Evolutionary conservation across 2,329 filamentous ascomycete species (phyloP).

Genomic region (Diplocarpon rosae): DNA sequence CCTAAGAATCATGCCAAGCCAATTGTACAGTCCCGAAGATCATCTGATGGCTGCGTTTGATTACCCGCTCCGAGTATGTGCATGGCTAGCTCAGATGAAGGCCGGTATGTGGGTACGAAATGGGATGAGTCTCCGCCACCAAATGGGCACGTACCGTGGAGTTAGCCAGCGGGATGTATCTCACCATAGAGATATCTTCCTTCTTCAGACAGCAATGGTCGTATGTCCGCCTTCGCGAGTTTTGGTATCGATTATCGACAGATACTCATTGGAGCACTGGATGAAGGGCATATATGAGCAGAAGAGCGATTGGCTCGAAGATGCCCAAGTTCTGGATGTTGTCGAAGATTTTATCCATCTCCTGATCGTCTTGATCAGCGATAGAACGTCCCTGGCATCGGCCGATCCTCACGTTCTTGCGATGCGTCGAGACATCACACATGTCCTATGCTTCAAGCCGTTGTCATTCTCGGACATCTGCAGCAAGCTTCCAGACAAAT

Average conservation of each 20-base stretch:
- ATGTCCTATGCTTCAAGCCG: slow-evolving; percentile 92
- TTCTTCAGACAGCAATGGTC: slow-evolving; percentile 83
- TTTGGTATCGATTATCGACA: slow-evolving; percentile 79
- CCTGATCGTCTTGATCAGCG: slow-evolving; percentile 80
- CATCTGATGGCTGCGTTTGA: slow-evolving; percentile 83
- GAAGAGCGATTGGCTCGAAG: slow-evolving; percentile 67
- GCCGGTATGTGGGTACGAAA: slow-evolving; percentile 98
- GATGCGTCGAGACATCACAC: slow-evolving; percentile 81
- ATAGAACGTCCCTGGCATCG: slow-evolving; percentile 69
- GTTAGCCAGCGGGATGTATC: slow-evolving; percentile 84
- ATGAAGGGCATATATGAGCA: slow-evolving; percentile 70
- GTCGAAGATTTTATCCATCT: slow-evolving; percentile 94
- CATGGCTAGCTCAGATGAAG: slow-evolving; percentile 97
- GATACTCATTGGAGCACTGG: slow-evolving; percentile 83
- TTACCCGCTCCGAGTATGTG: slow-evolving; percentile 83
- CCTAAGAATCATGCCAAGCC: slow-evolving; percentile 40
- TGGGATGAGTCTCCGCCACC: slow-evolving; percentile 87
- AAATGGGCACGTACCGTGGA: slow-evolving; percentile 86
- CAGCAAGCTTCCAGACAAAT: slow-evolving; percentile 74
- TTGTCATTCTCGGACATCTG: slow-evolving; percentile 89
- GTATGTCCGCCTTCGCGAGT: slow-evolving; percentile 75
- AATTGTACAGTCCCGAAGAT: slow-evolving; percentile 57
- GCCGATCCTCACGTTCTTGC: slow-evolving; percentile 55
- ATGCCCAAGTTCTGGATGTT: slow-evolving; percentile 79
- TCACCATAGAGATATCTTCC: slow-evolving; percentile 88